Evolutionary conservation across 2,329 filamentous ascomycete species (phyloP), one percentile per base, ranked within the genome.

Genomic region (Epichloe coenophiala): DNA sequence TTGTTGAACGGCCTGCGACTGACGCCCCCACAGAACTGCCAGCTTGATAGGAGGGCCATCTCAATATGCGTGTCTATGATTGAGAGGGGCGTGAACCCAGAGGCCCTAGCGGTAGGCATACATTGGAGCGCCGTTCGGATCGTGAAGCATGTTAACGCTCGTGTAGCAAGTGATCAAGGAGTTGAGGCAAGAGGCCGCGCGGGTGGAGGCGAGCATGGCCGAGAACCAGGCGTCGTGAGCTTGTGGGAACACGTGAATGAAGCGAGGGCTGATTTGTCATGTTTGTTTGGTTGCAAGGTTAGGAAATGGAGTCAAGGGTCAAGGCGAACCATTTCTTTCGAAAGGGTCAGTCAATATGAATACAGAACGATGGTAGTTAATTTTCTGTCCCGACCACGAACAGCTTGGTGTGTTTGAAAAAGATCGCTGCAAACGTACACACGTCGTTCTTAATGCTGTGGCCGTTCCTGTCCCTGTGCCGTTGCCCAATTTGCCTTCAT

Each of bases 31-130:
- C 38, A 97, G 91, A 96, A 97, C 70, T 95, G 91, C 55, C 81
- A 95, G 56, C 81, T 98, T 44, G 90, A 96, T 67, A 83, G 91
- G 35, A 84, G 89, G 49, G 89, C 90, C 19, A 75, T 98, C 17
- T 95, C 90, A 3, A 87, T 96, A 55, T 98, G 93, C 68, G 91
- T 97, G 53, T 95, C 89, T 49, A 78, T 98, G 67, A 94, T 98
- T 59, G 93, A 98, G 69, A 95, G 95, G 63, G 93, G 93, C 13
- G 88, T 97, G 33, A 95, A 95, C 63, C 93, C 93, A 0, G 91
- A 97, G 65, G 93, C 91, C 1, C 73, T 98, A 35, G 90, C 91
- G 23, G 93, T 97, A 76, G 63, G 88, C 15, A 21, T 31, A 2
- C 38, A 57, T 49, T 9, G 1, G 35, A 13, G 13, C 6, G n/a